These are phyloP conservation scores for Lipomyces orientalis DNA, from an alignment of 805 yeast species.

Conservation along the genomic window DNA sequence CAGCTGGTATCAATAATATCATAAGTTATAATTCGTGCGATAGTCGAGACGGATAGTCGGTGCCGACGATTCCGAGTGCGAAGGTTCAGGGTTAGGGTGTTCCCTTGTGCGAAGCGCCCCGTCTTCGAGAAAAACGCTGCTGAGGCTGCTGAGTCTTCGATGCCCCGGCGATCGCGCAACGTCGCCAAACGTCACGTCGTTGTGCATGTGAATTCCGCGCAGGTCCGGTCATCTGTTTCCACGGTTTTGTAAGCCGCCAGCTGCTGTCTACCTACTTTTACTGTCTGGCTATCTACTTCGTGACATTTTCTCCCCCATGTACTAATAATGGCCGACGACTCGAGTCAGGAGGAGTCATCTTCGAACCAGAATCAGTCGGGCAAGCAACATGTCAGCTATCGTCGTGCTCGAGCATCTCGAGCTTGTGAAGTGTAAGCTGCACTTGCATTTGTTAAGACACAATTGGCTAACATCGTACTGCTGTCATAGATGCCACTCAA, in stretches of 20 bases:
- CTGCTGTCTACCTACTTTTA: background rate
- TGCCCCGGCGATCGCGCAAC: background rate
- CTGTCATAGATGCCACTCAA: slow-evolving; percentile 36
- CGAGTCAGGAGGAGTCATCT: slow-evolving; percentile 30
- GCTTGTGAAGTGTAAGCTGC: slow-evolving; percentile 71
- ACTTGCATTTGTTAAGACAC: background rate
- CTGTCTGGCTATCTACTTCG: background rate
- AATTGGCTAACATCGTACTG: background rate
- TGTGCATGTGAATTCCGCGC: background rate
- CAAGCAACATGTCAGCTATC: slow-evolving; percentile 33
- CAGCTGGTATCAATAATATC: too few relatives aligned
- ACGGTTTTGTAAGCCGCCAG: background rate
- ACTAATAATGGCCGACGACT: slow-evolving; percentile 26
- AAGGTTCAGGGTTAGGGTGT: too few relatives aligned
- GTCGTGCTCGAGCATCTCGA: slow-evolving; percentile 61
- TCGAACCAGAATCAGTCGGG: slow-evolving; percentile 20
- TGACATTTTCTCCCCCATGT: background rate
- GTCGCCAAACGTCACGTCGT: too few relatives aligned
- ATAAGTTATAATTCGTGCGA: too few relatives aligned
- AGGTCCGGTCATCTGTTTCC: background rate
- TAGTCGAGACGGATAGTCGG: too few relatives aligned
- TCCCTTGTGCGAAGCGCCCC: too few relatives aligned
- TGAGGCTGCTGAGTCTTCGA: background rate
- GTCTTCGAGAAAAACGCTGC: background rate
- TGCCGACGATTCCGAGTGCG: too few relatives aligned